Conservation (phyloP, 208 protist genomes). For the Trypanosoma cruzi region DNA sequence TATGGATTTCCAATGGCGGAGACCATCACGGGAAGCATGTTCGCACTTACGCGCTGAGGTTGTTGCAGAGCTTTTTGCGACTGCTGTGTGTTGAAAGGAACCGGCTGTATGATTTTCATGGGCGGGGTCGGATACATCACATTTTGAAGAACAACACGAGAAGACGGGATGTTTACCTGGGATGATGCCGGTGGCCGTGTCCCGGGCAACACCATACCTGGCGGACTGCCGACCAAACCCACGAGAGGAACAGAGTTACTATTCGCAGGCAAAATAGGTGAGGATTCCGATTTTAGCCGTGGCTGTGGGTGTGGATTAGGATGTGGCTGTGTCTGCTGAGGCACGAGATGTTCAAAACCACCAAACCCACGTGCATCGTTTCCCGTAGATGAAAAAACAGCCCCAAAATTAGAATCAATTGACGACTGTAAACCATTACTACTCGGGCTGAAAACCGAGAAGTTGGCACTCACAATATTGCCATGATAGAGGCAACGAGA, state of each 20-base stretch:
- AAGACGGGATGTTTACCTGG: slow-evolving; percentile 4
- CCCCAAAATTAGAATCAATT: neutral
- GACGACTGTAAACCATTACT: neutral
- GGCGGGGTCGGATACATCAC: neutral
- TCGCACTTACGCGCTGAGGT: neutral
- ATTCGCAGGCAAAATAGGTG: neutral
- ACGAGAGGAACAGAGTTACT: slow-evolving; percentile 8
- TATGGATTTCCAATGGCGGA: slow-evolving; percentile 12
- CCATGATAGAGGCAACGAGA: neutral
- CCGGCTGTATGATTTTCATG: slow-evolving; percentile 5
- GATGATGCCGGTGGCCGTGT: neutral
- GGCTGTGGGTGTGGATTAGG: no score
- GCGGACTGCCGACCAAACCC: slow-evolving; percentile 1
- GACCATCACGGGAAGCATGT: neutral
- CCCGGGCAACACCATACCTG: slow-evolving; percentile 14
- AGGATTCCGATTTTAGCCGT: no score
- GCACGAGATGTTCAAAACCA: neutral
- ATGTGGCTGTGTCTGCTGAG: neutral
- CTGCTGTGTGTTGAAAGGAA: slow-evolving; percentile 20
- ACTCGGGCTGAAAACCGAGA: neutral
- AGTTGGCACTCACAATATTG: neutral
- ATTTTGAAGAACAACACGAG: slow-evolving; percentile 2
- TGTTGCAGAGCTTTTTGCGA: slow-evolving; percentile 15
- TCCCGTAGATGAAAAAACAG: neutral
- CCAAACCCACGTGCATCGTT: neutral